Evolutionary conservation across 2,329 filamentous ascomycete species (phyloP).

Genomic region (Pestalotiopsis sp.): DNA sequence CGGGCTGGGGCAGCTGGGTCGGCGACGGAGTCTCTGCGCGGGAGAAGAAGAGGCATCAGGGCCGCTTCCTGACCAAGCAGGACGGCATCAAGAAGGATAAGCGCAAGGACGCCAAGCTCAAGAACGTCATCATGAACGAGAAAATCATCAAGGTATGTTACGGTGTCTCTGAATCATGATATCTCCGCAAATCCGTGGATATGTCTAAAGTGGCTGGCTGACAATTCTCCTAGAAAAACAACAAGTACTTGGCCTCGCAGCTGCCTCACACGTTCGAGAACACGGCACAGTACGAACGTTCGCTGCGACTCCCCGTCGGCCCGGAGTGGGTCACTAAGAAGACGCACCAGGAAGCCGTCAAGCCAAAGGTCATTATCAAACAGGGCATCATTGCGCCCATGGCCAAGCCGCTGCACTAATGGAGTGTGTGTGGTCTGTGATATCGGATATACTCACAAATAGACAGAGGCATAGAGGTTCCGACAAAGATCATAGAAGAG

Average conservation of each 20-base stretch:
- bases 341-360: conserved; percentile 86
- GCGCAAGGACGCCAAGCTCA: conserved; percentile 80
- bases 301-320: conserved; percentile 82
- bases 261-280: conserved; percentile 92
- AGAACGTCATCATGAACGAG: conserved; percentile 90
- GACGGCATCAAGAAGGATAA: conserved; percentile 77
- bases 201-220: background rate
- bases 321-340: conserved; percentile 97
- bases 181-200: background rate
- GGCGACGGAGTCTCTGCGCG: conserved; percentile 79
- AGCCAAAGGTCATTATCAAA: conserved; percentile 88
- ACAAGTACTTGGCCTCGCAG: conserved; percentile 81
- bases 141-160: conserved; percentile 76
- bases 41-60: conserved; percentile 65
- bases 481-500: background rate
- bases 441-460: background rate
- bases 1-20: conserved; percentile 92
- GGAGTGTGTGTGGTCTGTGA: background rate
- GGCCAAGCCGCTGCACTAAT: conserved; percentile 65
- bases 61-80: conserved; percentile 65
- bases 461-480: background rate
- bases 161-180: background rate
- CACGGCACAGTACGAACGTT: conserved; percentile 85
- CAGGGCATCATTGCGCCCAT: conserved; percentile 89
- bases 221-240: conserved; percentile 35